Evolutionary conservation across 768 basidiomycete species (phyloP), one percentile per base, ranked within the genome.

Genomic region (Collybiopsis luxurians): DNA sequence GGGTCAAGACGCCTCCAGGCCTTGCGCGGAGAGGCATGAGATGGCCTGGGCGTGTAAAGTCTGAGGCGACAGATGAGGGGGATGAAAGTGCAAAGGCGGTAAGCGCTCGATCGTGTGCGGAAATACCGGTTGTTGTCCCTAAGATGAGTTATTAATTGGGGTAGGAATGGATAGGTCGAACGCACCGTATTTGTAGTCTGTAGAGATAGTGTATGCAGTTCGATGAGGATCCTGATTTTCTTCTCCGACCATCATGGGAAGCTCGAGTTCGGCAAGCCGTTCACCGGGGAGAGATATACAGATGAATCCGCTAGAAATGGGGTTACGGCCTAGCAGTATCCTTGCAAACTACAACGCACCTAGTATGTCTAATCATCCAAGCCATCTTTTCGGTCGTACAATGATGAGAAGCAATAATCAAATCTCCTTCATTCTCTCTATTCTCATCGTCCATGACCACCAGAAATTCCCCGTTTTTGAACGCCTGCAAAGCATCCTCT

Each of bases 371-470:
- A 69, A 99, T 95, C 83, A 99, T 90, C 93, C 93, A 99, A 0
- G 97, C 96, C 97, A 99, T 98, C 67, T 95, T 92, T 72, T 98
- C 92, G 1, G 93, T 92, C 38, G 95, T 93, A 62, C 92, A 86
- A 51, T 85, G 82, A 24, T 79, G 79, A 2, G 85, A 97, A 13
- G 96, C 85, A 66, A 94, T 89, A 67, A 98, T 93, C 57, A 99
- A 75, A 71, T 99, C 97, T 2, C 97, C 96, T 69, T 99, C 97
- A 69, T 99, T 99, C 75, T 99, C 97, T 58, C 97, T 79, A 61
- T 79, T 78, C 72, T 97, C 92, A 71, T 98, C 96, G 69, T 99
- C 97, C 89, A 98, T 94, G 5, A 98, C 97, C 1, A 99, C 91
- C 54, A 99, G 79, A 61, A 98, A 95, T 67, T 96, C 92, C 1